Evolutionary conservation across 1,284 basidiomycete species (phyloP).

Genomic region (Kalmanozyma brasiliensis): DNA sequence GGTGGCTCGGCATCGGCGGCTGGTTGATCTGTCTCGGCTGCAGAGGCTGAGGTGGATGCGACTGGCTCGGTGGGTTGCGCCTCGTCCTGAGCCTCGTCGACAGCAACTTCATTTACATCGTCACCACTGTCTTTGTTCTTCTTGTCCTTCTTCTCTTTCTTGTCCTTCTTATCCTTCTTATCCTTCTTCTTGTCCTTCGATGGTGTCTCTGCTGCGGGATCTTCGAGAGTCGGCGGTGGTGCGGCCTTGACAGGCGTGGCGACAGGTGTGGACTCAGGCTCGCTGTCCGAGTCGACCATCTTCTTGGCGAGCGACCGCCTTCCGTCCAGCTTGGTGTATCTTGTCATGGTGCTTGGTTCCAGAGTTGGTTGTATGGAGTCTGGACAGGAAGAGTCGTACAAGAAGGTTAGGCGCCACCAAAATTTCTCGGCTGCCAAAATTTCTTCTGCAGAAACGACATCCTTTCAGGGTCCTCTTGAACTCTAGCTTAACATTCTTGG

Average conservation of each 20-base stretch:
- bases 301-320: conserved; percentile 50
- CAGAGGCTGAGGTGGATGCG: neutral
- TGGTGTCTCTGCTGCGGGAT: conserved; percentile 8
- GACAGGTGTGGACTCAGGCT: conserved; percentile 18
- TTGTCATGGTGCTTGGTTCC: conserved; percentile 36
- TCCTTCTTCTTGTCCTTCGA: conserved; percentile 30
- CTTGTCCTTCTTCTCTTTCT: conserved; percentile 25
- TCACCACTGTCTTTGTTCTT: conserved; percentile 5
- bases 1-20: conserved; percentile 26
- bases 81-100: conserved; percentile 4
- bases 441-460: conserved; percentile 4
- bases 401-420: conserved; percentile 4
- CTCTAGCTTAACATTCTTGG: conserved; percentile 3
- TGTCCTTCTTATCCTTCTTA: conserved; percentile 30
- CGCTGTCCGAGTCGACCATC: conserved; percentile 34
- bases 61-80: neutral
- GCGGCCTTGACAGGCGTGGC: conserved; percentile 18
- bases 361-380: conserved; percentile 1
- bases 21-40: too few relatives aligned
- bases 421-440: conserved; percentile 5
- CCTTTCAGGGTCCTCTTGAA: conserved; percentile 23
- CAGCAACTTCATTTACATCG: neutral
- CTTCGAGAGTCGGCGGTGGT: conserved; percentile 2
- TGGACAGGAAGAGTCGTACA: neutral
- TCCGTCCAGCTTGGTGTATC: conserved; percentile 58